Evolutionary conservation across 2,329 filamentous ascomycete genomes (phyloP), one percentile per base, ranked within the genome.

Genomic region (Fusarium temperatum): DNA sequence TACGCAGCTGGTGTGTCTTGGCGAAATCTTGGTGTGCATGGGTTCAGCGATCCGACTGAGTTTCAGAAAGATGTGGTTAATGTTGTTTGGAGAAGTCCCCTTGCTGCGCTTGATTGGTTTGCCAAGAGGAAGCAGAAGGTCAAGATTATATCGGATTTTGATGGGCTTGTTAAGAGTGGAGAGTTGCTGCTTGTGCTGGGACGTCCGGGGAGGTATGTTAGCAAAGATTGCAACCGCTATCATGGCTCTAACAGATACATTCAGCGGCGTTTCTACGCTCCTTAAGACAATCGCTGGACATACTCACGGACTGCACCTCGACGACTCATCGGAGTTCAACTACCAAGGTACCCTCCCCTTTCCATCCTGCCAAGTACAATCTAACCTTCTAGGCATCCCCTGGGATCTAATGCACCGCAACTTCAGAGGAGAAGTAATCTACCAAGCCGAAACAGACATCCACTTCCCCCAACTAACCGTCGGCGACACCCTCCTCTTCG

Each of bases 261-360:
- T n/a, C n/a, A n/a, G n/a, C n/a, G n/a, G n/a, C n/a, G 96, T 94
- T 80, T 93, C 92, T 14, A 96, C 94, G 1, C 90, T 96, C 69
- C 85, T 96, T 55, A 96, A 96, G 83, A 93, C 93, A 0, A 89
- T 96, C 68, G 89, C 93, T 4, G 93, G 94, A 61, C 93, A 96
- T 82, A 93, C 92, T 5, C 91, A 94, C 72, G 94, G 94, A 26
- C 90, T 96, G 66, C 89, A 88, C 72, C 85, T 96, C 11, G 92
- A 93, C 59, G 83, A 91, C 17, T 83, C 86, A 32, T 91, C 92
- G 0, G 89, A 93, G 69, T 89, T 96, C 78, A 95, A 96, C 83
- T 96, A 96, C 79, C 92, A 95, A 80, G 92, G 90, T 85, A 50
- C 22, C 6, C 13, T 3, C 4, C 24, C n/a, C n/a, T n/a, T n/a